A percentile compares a stretch with the other conserved stretches of the same genome.
Conservation (phyloP, 1,139 yeast genomes). For the Pichia inconspicua region DNA sequence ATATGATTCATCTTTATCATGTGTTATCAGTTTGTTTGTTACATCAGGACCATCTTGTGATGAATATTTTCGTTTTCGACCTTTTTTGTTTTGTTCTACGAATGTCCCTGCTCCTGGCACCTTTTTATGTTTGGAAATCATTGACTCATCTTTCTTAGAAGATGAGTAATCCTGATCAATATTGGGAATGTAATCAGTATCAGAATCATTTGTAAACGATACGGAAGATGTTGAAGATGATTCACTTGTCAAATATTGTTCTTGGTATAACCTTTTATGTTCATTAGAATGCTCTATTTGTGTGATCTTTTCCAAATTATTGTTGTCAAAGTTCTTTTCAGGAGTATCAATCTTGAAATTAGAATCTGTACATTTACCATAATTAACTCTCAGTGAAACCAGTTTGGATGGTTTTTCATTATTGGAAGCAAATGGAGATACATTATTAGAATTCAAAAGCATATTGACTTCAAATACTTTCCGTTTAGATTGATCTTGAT, state of each 20-base stretch:
- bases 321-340: background rate
- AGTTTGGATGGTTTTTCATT: background rate
- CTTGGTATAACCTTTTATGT: too few relatives aligned
- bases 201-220: background rate
- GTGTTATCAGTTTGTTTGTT: background rate
- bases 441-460: background rate
- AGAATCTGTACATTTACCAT: background rate
- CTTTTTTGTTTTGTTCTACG: background rate
- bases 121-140: background rate
- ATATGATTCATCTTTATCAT: background rate
- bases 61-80: background rate
- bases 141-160: background rate
- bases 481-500: background rate
- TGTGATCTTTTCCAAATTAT: background rate
- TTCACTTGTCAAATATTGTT: too few relatives aligned
- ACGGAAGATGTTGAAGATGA: background rate
- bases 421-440: background rate
- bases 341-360: background rate
- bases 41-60: background rate
- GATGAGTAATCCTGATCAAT: background rate
- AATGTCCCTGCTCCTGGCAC: too few relatives aligned
- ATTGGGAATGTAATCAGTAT: background rate
- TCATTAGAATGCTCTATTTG: background rate
- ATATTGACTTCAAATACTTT: background rate
- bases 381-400: background rate